Percentiles rank a stretch among this genome's conserved stretches.
These are phyloP conservation scores for Teunomyces kruisii DNA, from an alignment of 805 yeast genomes.

Conservation along the genomic window DNA sequence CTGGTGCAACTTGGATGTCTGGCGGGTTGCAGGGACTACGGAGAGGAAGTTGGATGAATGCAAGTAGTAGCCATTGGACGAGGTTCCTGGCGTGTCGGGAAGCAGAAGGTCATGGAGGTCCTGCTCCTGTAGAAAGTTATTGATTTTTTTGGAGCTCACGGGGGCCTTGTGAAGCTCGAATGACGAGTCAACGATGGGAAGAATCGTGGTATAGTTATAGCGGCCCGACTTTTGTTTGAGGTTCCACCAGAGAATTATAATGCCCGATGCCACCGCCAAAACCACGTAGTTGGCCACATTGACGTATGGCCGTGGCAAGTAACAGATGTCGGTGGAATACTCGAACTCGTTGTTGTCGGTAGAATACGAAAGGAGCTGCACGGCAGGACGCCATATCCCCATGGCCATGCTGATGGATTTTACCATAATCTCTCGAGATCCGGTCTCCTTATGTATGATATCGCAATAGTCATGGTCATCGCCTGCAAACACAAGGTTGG, in stretches of 20 bases:
- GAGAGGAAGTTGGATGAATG: constrained; percentile 6
- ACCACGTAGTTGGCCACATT: constrained; percentile 39
- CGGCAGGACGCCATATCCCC: constrained; percentile 65
- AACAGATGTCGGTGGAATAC: constrained; percentile 44
- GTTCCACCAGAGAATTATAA: constrained; percentile 29
- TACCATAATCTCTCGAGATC: constrained; percentile 67
- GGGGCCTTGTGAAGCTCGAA: constrained; percentile 10
- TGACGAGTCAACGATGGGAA: constrained; percentile 20
- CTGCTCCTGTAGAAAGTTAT: constrained; percentile 30
- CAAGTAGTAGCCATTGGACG: constrained; percentile 8
- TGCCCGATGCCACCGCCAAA: constrained; percentile 32
- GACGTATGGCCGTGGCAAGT: constrained; percentile 46
- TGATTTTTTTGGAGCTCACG: constrained; percentile 24
- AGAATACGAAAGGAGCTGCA: constrained; percentile 34
- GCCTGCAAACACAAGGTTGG: constrained; percentile 23
- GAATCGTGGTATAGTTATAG: constrained; percentile 23
- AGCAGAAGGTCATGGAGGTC: constrained; percentile 17
- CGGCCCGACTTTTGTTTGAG: constrained; percentile 25
- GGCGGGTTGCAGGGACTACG: background rate
- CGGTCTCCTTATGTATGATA: constrained; percentile 47
- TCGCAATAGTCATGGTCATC: constrained; percentile 79
- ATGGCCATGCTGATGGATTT: constrained; percentile 91
- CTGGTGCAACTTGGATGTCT: constrained; percentile 7
- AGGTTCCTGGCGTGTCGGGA: background rate
- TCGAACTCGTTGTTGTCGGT: constrained; percentile 9